These are phyloP conservation scores for Fusarium buharicum DNA, from an alignment of 2,329 filamentous ascomycete genomes.

Conservation along the genomic window DNA sequence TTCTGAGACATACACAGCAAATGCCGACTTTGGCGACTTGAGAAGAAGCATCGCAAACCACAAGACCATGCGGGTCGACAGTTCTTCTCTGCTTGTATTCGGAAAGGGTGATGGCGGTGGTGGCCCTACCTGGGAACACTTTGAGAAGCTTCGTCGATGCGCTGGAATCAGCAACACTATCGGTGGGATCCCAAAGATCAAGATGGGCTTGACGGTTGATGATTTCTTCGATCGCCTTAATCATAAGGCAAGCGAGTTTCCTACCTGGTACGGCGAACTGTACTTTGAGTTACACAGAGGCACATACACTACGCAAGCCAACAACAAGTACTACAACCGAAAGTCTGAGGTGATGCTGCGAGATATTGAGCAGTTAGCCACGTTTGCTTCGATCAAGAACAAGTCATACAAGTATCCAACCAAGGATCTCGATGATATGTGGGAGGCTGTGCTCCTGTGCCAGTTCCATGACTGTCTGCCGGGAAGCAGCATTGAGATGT, in stretches of 20 bases:
- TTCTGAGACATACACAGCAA: slow-evolving; percentile 92
- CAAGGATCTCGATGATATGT: slow-evolving; percentile 92
- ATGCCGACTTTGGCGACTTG: slow-evolving; percentile 94
- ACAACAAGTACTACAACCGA: slow-evolving; percentile 96
- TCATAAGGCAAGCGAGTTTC: slow-evolving; percentile 79
- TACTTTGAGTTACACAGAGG: slow-evolving; percentile 98
- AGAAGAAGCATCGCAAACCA: slow-evolving; percentile 89
- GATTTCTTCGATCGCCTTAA: slow-evolving; percentile 92
- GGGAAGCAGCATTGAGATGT: slow-evolving; percentile 96
- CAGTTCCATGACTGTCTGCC: slow-evolving; percentile 98
- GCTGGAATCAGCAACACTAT: slow-evolving; percentile 90
- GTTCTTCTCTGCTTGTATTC: slow-evolving; percentile 90
- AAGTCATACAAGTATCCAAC: slow-evolving; percentile 89
- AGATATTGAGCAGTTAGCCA: slow-evolving; percentile 88
- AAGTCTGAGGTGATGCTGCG: slow-evolving; percentile 85
- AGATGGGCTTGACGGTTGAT: slow-evolving; percentile 89
- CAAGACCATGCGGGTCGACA: slow-evolving; percentile 94
- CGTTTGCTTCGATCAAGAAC: slow-evolving; percentile 80
- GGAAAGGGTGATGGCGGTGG: slow-evolving; percentile 97
- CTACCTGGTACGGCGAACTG: slow-evolving; percentile 97
- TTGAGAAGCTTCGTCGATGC: slow-evolving; percentile 93
- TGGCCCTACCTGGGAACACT: slow-evolving; percentile 90
- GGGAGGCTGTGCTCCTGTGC: slow-evolving; percentile 90
- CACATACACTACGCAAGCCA: slow-evolving; percentile 96
- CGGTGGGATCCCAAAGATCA: slow-evolving; percentile 81